Evolutionary conservation across 2,329 filamentous ascomycete genomes (phyloP), one percentile per base, ranked within the genome.

Genomic region (Phialophora chinensis): DNA sequence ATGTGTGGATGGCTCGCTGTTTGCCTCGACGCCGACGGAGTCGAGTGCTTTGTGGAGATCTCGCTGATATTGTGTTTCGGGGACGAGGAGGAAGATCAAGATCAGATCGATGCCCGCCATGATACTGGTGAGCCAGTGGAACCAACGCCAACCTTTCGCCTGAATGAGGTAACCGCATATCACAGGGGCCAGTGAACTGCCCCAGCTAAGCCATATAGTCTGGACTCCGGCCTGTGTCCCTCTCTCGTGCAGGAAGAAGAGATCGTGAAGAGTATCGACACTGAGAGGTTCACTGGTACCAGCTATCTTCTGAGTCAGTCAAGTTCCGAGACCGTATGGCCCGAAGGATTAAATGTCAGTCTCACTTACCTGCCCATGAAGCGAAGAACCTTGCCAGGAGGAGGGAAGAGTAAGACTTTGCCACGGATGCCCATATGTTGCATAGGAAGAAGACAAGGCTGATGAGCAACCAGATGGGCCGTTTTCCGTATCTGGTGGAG

Each of bases 181-280:
- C 1, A 44, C 20, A 0, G 55, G 55, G 3, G 55, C 55, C 3
- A 58, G 20, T 17, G 55, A 38, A 14, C 35, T 58, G 1, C 55
- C 55, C n/a, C 10, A 14, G 20, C 55, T 58, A 1, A 58, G 33
- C 31, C 33, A 23, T 76, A 75, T 69, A 3, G 76, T 71, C 35
- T 78, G 78, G 2, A 74, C 63, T 2, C 77, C 77, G 1, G 42
- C 35, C 14, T 77, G 61, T 0, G 62, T 14, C 20, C 84, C 84
- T 60, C 85, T 77, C 71, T 87, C 82, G 66, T 87, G 85, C 17
- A 87, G 75, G 72, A 86, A 87, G 74, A 86, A 87, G 33, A 86
- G 74, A 68, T 87, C 85, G 2, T 83, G 77, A 54, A 86, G 84
- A 0, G 83, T 85, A 7, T 84, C 76, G 0, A 84, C 84, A 1